Percentiles rank a stretch among this genome's conserved stretches.
Conservation (phyloP, 495 filamentous ascomycete genomes). For the Tuber brumale region DNA sequence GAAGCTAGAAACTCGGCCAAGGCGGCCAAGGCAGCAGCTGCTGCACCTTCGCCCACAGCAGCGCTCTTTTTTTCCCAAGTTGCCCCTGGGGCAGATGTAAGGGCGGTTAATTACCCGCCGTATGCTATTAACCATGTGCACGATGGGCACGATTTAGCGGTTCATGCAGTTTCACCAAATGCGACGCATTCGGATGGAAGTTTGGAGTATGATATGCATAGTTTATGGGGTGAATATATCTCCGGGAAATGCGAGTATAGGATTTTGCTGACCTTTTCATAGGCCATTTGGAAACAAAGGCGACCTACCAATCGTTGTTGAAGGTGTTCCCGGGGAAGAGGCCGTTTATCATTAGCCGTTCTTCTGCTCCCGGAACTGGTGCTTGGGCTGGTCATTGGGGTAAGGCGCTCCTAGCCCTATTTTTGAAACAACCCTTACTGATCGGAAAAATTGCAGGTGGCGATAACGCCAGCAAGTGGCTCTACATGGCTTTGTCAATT, state of each 20-base stretch:
- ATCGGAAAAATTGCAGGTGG: slow-evolving; percentile 43
- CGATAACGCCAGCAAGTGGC: slow-evolving; percentile 66
- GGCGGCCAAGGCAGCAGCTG: not conserved
- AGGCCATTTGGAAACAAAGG: slow-evolving; percentile 45
- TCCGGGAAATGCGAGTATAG: slow-evolving; percentile 37
- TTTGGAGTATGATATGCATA: slow-evolving; percentile 75
- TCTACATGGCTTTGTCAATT: slow-evolving; percentile 69
- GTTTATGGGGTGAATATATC: slow-evolving; percentile 66
- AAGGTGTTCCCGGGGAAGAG: slow-evolving; percentile 58
- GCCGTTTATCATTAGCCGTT: slow-evolving; percentile 80
- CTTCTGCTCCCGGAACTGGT: slow-evolving; percentile 74
- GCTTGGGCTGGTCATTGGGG: slow-evolving; percentile 83
- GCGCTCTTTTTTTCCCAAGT: not conserved
- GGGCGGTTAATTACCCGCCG: slow-evolving; percentile 55
- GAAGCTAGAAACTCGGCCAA: not conserved
- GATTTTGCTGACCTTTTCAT: not conserved
- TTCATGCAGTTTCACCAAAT: slow-evolving; percentile 69
- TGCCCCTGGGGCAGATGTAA: not conserved
- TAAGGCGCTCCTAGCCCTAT: not conserved
- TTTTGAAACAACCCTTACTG: not conserved
- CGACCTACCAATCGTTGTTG: slow-evolving; percentile 69
- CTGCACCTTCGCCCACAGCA: not conserved
- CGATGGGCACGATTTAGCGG: slow-evolving; percentile 56
- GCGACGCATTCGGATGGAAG: slow-evolving; percentile 68
- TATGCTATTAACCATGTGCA: slow-evolving; percentile 78